These are phyloP conservation scores for Poteriospumella lacustris DNA, from an alignment of 108 stramenopile genomes.

Conservation along the genomic window DNA sequence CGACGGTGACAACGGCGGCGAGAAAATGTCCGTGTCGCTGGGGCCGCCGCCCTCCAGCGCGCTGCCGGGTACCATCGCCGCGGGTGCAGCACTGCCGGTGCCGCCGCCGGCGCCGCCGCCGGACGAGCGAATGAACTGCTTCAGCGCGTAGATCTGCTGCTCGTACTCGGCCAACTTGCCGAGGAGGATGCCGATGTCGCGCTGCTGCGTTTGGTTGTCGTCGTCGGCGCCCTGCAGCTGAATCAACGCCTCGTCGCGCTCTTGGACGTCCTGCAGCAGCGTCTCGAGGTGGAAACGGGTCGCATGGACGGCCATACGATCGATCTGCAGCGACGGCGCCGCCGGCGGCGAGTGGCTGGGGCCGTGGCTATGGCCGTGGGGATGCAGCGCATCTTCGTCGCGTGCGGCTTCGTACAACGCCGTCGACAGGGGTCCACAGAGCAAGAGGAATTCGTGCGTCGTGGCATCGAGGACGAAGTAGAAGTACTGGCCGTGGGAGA, in stretches of 20 bases:
- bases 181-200: no score
- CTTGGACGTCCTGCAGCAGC: neutral
- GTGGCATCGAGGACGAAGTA: neutral
- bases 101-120: no score
- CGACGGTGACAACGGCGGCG: no score
- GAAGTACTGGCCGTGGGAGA: neutral
- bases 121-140: no score
- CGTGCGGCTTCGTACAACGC: neutral
- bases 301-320: neutral
- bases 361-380: neutral
- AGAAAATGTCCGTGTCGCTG: no score
- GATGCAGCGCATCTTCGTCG: neutral
- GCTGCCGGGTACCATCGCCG: no score
- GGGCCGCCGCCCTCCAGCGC: neutral
- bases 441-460: neutral
- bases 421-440: neutral
- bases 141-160: no score
- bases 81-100: no score
- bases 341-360: no score
- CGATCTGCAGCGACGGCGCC: neutral
- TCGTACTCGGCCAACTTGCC: neutral
- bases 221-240: neutral
- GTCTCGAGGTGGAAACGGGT: neutral
- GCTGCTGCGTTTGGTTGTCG: neutral
- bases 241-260: neutral